These are phyloP conservation scores for Aspergillus wentii DNA, from an alignment of 495 filamentous ascomycete genomes.

Conservation along the genomic window DNA sequence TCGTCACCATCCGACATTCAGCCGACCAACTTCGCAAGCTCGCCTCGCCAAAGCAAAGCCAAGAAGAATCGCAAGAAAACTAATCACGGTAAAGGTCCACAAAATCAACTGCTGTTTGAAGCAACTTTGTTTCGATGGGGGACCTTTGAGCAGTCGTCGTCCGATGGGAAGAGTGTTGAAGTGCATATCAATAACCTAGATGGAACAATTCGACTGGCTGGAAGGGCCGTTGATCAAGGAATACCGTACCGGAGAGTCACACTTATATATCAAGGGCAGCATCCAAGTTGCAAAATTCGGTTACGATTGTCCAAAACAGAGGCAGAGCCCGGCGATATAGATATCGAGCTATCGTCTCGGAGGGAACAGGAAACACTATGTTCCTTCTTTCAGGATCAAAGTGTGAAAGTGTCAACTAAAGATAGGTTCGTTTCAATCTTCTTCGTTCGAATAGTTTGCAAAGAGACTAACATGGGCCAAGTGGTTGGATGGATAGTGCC, in stretches of 20 bases:
- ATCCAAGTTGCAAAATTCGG: slow-evolving; percentile 27
- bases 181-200: slow-evolving; percentile 12
- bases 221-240: background rate
- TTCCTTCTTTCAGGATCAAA: slow-evolving; percentile 5
- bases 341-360: slow-evolving; percentile 29
- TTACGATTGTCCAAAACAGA: slow-evolving; percentile 24
- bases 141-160: slow-evolving; percentile 5
- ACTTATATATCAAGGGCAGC: slow-evolving; percentile 16
- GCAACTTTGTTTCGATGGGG: slow-evolving; percentile 20
- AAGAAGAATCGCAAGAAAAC: slow-evolving; percentile 10
- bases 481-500: slow-evolving; percentile 30
- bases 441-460: background rate
- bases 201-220: slow-evolving; percentile 2
- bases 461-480: slow-evolving; percentile 13
- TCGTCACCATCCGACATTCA: slow-evolving; percentile 31
- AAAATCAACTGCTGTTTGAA: slow-evolving; percentile 2
- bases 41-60: slow-evolving; percentile 9
- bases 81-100: slow-evolving; percentile 2
- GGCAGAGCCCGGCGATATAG: slow-evolving; percentile 16
- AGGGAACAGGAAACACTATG: slow-evolving; percentile 18
- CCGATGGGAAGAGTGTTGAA: slow-evolving; percentile 1
- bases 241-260: slow-evolving; percentile 19
- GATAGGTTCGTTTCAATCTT: slow-evolving; percentile 14
- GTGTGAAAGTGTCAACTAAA: slow-evolving; percentile 13
- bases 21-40: slow-evolving; percentile 19